Evolutionary conservation across 2,329 filamentous ascomycete species (phyloP).

Genomic region (Arthrobotrys megalospora): DNA sequence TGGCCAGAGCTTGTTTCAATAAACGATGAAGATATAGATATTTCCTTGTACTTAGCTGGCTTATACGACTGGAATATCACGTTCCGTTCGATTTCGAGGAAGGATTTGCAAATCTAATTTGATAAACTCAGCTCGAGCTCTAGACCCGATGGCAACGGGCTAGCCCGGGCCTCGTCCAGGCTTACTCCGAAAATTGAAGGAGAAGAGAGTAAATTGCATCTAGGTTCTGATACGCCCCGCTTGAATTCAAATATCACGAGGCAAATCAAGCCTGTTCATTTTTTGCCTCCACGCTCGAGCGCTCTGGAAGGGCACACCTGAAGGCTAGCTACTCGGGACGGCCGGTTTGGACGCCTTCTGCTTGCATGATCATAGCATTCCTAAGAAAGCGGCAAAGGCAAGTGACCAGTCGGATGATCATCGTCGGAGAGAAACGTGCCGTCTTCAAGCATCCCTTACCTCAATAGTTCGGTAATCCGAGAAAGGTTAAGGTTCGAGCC

Average conservation of each 20-base stretch:
- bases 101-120: neutral
- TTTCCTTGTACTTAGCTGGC: neutral
- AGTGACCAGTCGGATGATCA: slow-evolving; percentile 7
- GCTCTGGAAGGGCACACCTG: neutral
- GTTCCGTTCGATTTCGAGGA: neutral
- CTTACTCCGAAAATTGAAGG: neutral
- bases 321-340: neutral
- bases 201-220: neutral
- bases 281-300: neutral
- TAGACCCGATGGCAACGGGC: neutral
- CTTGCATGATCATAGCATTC: slow-evolving; percentile 6
- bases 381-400: slow-evolving; percentile 18
- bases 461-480: neutral
- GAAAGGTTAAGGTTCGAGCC: neutral
- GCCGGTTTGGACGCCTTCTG: slow-evolving; percentile 6
- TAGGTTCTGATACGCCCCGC: neutral
- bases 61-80: neutral
- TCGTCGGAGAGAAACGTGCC: slow-evolving; percentile 4
- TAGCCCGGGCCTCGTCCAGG: neutral
- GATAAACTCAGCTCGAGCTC: neutral
- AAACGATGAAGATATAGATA: neutral
- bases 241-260: slow-evolving; percentile 16
- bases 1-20: neutral
- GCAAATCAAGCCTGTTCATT: neutral
- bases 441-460: neutral